These are phyloP conservation scores for Wickerhamiella allomyrinae DNA, from an alignment of 805 yeast species.

Conservation along the genomic window DNA sequence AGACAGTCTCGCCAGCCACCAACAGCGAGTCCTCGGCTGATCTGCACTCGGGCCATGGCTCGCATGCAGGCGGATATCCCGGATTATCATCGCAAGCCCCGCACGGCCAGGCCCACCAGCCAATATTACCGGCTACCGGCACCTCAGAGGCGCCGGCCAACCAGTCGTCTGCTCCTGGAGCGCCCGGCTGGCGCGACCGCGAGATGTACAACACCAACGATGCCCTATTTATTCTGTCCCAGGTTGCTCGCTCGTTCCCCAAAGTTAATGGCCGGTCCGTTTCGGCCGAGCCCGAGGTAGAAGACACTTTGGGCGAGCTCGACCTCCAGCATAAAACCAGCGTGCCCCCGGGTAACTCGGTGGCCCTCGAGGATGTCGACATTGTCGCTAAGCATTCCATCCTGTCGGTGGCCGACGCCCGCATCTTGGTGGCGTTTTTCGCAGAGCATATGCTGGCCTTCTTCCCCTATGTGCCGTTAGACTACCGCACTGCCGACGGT, in stretches of 20 bases:
- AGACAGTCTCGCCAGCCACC: neutral
- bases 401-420: slow-evolving; percentile 35
- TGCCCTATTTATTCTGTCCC: slow-evolving; percentile 27
- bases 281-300: neutral
- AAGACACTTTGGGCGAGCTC: neutral
- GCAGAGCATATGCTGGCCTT: slow-evolving; percentile 75
- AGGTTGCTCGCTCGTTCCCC: slow-evolving; percentile 25
- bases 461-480: slow-evolving; percentile 73
- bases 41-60: neutral
- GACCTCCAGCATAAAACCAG: neutral
- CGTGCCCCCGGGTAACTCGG: neutral
- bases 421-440: slow-evolving; percentile 30
- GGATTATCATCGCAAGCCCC: too few relatives aligned
- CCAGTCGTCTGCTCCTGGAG: neutral
- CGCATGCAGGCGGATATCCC: too few relatives aligned
- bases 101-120: neutral
- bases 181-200: slow-evolving; percentile 1
- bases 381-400: slow-evolving; percentile 41
- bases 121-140: neutral
- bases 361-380: slow-evolving; percentile 38
- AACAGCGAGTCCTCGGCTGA: neutral
- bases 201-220: slow-evolving; percentile 27
- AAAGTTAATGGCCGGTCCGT: slow-evolving; percentile 16
- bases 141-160: neutral
- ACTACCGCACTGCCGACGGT: slow-evolving; percentile 48